Conservation (phyloP, 352 stramenopile species). For the Globisporangium sylvaticum region DNA sequence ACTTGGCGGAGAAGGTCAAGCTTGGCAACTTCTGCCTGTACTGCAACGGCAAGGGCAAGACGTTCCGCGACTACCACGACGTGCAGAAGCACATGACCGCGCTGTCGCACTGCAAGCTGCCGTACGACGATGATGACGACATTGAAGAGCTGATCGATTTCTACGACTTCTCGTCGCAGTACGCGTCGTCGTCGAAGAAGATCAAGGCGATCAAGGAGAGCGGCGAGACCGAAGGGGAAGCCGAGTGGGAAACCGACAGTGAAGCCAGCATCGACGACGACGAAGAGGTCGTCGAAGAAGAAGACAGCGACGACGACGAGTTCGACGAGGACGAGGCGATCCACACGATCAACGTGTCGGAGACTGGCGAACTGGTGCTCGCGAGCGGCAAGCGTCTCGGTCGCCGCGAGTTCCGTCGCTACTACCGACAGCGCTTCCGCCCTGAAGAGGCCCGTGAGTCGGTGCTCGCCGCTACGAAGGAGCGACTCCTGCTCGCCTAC, state of each 20-base stretch:
- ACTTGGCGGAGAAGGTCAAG: constrained; percentile 95
- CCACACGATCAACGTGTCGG: constrained; percentile 70
- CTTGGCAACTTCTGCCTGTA: constrained; percentile 94
- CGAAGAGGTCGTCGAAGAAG: constrained; percentile 66
- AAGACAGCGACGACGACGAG: constrained; percentile 39
- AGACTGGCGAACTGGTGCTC: constrained; percentile 88
- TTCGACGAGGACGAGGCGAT: constrained; percentile 44
- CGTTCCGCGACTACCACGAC: constrained; percentile 87
- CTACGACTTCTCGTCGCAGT: constrained; percentile 89
- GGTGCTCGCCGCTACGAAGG: constrained; percentile 75
- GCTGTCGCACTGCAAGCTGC: constrained; percentile 89
- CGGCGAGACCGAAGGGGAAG: constrained; percentile 30
- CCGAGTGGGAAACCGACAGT: constrained; percentile 78
- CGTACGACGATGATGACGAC: constrained; percentile 88
- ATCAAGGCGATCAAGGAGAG: constrained; percentile 21
- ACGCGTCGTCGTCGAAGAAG: constrained; percentile 30
- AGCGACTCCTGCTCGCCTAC: constrained; percentile 73
- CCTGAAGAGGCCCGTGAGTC: constrained; percentile 71
- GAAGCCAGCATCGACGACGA: constrained; percentile 74
- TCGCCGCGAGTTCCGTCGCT: constrained; percentile 85
- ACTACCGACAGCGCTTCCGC: constrained; percentile 89
- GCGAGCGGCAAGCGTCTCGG: constrained; percentile 79
- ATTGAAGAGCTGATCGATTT: constrained; percentile 88
- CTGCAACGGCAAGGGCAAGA: constrained; percentile 90
- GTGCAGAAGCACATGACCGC: constrained; percentile 95